Conservation (phyloP, 2,329 filamentous ascomycete species). For the Septoria linicola region DNA sequence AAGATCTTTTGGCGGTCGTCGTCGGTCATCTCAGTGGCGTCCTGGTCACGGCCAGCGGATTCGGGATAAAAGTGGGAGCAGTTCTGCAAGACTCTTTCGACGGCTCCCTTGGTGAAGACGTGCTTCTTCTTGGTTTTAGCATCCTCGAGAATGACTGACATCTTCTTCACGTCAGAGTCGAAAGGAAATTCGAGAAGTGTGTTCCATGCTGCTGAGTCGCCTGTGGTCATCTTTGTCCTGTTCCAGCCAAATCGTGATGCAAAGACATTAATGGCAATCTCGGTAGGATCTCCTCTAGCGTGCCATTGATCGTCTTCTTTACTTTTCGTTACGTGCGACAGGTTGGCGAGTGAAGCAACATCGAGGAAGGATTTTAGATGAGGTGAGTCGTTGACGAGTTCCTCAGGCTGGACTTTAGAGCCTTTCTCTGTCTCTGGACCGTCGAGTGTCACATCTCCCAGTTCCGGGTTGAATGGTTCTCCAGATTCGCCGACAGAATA, state of each 20-base stretch:
- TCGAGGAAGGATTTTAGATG: slow-evolving; percentile 48
- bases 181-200: slow-evolving; percentile 69
- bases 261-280: slow-evolving; percentile 74
- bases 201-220: slow-evolving; percentile 35
- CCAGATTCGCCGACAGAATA: slow-evolving; percentile 59
- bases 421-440: slow-evolving; percentile 13
- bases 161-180: slow-evolving; percentile 72
- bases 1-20: slow-evolving; percentile 57
- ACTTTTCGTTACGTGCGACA: slow-evolving; percentile 60
- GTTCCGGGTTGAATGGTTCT: slow-evolving; percentile 59
- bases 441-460: slow-evolving; percentile 55
- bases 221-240: slow-evolving; percentile 23
- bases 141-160: slow-evolving; percentile 64
- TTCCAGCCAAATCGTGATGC: slow-evolving; percentile 59
- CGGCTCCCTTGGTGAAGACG: slow-evolving; percentile 66
- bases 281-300: slow-evolving; percentile 66
- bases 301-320: slow-evolving; percentile 58
- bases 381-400: slow-evolving; percentile 47
- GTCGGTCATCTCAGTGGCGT: slow-evolving; percentile 53
- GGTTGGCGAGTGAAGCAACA: slow-evolving; percentile 63
- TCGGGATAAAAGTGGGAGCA: slow-evolving; percentile 47
- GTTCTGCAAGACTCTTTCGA: slow-evolving; percentile 65
- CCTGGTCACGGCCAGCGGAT: slow-evolving; percentile 26
- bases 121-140: slow-evolving; percentile 52
- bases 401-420: slow-evolving; percentile 15